Base-by-base conservation (phyloP, 2,329 filamentous ascomycete species). In the Xylariaceae sp. region DNA sequence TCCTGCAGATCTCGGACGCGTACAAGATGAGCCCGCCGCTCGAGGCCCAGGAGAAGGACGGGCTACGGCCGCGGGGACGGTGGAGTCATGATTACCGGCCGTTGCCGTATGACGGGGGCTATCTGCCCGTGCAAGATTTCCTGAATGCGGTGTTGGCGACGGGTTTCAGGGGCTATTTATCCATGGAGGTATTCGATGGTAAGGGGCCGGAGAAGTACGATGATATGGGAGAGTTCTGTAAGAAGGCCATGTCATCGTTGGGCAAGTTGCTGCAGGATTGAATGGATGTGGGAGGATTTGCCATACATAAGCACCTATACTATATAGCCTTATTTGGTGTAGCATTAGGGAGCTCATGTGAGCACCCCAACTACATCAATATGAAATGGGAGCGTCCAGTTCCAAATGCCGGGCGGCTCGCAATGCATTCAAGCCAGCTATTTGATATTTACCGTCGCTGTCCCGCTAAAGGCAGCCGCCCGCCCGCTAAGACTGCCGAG, bases 51-150 rank as follows among this genome's bases (percentile, higher is more conserved):
- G 69, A 77, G 26, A 65, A 74, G 18, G 62, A 66, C 4, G 82
- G 80, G 0, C 52, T 82, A 33, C 63, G 80, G 22, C 79, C 85
- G 0, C 67, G 82, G 26, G 81, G 74, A 0, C 66, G 74, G 24
- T 90, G 86, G 86, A 89, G 83, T 53, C 79, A 85, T 61, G 79
- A 82, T 47, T 83, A 78, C 47, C 67, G 86, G 17, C 84, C 85
- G 0, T 60, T 87, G 43, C 84, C 85, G 0, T 87, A 79, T 50
- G 74, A 82, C 42, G 81, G 81, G 0, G 86, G 85, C 0, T 89
- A 87, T 56, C 60, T 90, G 28, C 85, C 84, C 0, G 74, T 87
- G 18, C 69, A 74, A 9, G 76, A 81, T 36, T 79, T 89, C 40
- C 65, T 81, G 1, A 71, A 67, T 44, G 83, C 83, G 3, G 83